Base-by-base conservation (phyloP, 2,329 filamentous ascomycete species). In the Amphichorda felina region DNA sequence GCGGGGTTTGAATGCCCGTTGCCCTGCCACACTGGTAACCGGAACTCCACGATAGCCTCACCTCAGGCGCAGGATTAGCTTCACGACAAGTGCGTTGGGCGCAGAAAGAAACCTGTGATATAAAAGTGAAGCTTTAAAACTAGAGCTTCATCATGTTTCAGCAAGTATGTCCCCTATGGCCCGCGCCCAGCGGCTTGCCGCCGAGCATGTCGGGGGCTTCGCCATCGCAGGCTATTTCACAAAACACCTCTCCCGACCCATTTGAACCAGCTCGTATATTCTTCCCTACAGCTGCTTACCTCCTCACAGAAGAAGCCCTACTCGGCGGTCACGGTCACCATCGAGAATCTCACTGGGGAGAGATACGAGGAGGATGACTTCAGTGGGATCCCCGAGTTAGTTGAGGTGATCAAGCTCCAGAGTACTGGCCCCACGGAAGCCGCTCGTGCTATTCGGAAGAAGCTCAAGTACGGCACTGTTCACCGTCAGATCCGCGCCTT, bases 391-490 rank as follows among this genome's bases (percentile, higher is more conserved):
- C 84, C 89, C 28, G 88, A 96, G 49, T 75, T 98, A 17, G 84
- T 96, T 43, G 91, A 98, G 58, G 86, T 91, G 38, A 84, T 98
- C 54, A 82, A 83, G 45, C 76, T 98, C 40, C 91, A 98, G 59
- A 70, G 73, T 18, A 82, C 83, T 6, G 91, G 91, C 0, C 86
- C 91, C 2, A 73, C 76, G 10, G 91, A 98, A 64, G 88, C 88
- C 40, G 86, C 89, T 36, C 77, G 91, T 51, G 88, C 91, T 33
- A 74, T 98, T 48, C 78, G 91, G 41, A 98, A 98, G 73, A 96
- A 96, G 66, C 75, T 98, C 70, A 98, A 98, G 64, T 96, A 98
- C 59, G 91, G 91, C 48, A 94, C 78, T 50, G 70, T 84, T n/a
- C 89, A 96, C 57, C 81, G 87, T 34, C 91, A 98, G 58, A 70